These are phyloP conservation scores for Pythium aquatile DNA, from an alignment of 352 stramenopile species.

Conservation along the genomic window DNA sequence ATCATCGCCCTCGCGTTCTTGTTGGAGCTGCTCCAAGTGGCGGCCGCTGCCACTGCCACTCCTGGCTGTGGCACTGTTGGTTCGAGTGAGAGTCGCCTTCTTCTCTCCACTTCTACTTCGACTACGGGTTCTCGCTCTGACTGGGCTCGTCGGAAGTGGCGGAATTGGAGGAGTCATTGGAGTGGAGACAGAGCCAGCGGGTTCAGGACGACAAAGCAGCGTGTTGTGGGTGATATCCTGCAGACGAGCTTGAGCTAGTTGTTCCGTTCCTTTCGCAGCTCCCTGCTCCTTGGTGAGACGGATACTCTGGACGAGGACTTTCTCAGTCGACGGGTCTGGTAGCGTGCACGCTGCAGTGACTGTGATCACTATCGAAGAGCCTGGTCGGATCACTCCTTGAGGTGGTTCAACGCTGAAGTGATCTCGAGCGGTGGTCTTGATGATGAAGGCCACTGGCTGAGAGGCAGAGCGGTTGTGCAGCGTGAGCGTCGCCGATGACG, in stretches of 20 bases:
- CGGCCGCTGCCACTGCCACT: background rate
- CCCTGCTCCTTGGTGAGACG: background rate
- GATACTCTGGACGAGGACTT: conserved; percentile 3
- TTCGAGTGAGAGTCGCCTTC: background rate
- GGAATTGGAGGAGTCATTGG: background rate
- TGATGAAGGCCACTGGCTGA: background rate
- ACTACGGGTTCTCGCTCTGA: background rate
- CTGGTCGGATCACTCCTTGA: background rate
- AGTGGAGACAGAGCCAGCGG: background rate
- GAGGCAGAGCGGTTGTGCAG: background rate
- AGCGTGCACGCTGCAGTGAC: background rate
- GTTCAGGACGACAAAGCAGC: background rate
- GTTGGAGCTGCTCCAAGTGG: background rate
- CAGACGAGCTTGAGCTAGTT: background rate
- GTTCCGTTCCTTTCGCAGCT: background rate
- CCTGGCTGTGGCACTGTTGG: background rate
- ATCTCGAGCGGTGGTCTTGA: background rate
- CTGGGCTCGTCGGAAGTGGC: background rate
- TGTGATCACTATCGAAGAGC: background rate
- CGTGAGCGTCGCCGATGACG: background rate
- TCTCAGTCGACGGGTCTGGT: background rate
- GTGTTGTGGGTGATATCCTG: background rate
- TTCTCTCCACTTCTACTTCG: background rate
- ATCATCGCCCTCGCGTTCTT: background rate
- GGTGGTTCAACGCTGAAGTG: background rate